Conservation (phyloP, 1,284 basidiomycete species). For the Pyrrhoderma lamaoense region DNA sequence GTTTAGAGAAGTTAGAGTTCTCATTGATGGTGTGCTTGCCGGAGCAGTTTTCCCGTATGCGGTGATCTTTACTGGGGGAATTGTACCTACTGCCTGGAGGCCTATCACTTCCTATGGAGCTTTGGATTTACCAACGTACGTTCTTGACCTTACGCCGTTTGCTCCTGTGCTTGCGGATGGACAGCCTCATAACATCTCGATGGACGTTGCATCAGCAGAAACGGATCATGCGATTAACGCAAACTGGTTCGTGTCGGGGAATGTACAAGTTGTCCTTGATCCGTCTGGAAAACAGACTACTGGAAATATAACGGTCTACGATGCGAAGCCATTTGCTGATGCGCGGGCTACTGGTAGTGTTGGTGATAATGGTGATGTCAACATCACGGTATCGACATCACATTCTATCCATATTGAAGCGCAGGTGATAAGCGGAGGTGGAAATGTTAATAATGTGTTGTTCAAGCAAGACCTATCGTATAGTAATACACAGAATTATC, state of each 20-base stretch:
- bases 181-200: conserved; percentile 54
- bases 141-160: conserved; percentile 74
- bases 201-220: conserved; percentile 71
- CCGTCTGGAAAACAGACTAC: conserved; percentile 55
- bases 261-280: conserved; percentile 53
- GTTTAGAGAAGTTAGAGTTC: conserved; percentile 72
- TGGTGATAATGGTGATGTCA: conserved; percentile 36
- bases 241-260: conserved; percentile 74
- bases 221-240: conserved; percentile 53
- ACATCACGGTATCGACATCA: conserved; percentile 48
- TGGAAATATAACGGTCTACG: conserved; percentile 54
- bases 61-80: conserved; percentile 77
- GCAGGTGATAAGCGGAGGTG: conserved; percentile 51
- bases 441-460: conserved; percentile 42
- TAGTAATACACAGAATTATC: conserved; percentile 47
- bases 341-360: conserved; percentile 41
- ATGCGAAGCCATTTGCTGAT: conserved; percentile 48
- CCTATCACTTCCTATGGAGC: conserved; percentile 76
- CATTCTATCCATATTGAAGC: conserved; percentile 50
- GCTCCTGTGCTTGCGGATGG: conserved; percentile 65
- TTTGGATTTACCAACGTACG: conserved; percentile 72
- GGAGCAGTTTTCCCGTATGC: conserved; percentile 74
- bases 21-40: conserved; percentile 69
- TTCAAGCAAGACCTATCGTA: conserved; percentile 49
- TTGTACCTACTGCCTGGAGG: conserved; percentile 69